Base-by-base conservation (phyloP, 2,329 filamentous ascomycete species). In the Aspergillus tamarii region DNA sequence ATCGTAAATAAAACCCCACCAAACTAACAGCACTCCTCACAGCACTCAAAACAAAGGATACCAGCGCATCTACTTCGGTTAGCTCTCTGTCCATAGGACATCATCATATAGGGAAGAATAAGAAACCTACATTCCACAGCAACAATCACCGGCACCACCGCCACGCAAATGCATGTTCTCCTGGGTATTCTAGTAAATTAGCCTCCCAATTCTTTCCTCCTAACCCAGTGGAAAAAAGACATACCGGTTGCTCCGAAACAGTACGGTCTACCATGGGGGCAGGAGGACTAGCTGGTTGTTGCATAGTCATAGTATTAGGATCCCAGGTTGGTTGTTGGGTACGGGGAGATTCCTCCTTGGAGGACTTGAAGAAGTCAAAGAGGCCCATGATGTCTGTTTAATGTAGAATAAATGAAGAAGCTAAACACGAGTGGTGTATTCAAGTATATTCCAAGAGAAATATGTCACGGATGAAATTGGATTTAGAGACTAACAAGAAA, bases 121-220 rank as follows among this genome's bases (percentile, higher is more conserved):
- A 39, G 19, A 55, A 50, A 66, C 67, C 61, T 69, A 75, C 73
- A 73, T 61, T 66, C 72, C 73, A 57, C 73, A 75, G 66, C 73
- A 75, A 10, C 72, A 58, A 23, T 71, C 72, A 41, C 70, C 71
- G n/a, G 53, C 67, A 26, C 69, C 71, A 63, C 72, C 73, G 66
- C 73, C 72, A 54, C 73, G 73, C 45, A 75, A 61, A 43, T 72
- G 64, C 71, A 72, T 67, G 11, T 64, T 59, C 52, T 68, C 67
- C 28, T 68, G 67, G 26, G 57, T 46, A n/a, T 45, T 59, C 67
- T 71, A 23, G 8, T 11, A 14, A 1, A 26, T 63, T 45, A 65
- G 59, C 21, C 16, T 26, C 1, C 3, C 26, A 26, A 26, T 3
- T 26, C 26, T 1, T 26, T 26, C 26, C 2, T 26, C 3, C 4